A percentile compares a stretch with the other conserved stretches of the same genome.
Evolutionary conservation across 805 yeast species (phyloP).

Genomic region (Yamadazyma sp.): DNA sequence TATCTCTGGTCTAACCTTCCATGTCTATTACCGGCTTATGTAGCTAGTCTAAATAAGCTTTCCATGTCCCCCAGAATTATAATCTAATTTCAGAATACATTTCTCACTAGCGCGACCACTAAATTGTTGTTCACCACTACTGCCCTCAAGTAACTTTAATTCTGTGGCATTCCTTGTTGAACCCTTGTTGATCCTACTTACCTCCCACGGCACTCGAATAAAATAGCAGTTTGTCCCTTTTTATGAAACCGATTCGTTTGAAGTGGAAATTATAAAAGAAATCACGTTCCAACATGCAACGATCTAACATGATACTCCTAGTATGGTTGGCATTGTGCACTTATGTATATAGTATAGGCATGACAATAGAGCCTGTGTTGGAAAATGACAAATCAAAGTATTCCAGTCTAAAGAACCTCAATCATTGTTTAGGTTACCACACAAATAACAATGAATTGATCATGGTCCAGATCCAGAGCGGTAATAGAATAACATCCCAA

Average conservation of each 20-base stretch:
- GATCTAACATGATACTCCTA: constrained; percentile 3
- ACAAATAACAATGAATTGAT: constrained; percentile 39
- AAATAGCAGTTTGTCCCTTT: too few species aligned
- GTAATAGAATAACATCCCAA: constrained; percentile 34
- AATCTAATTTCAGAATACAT: too few species aligned
- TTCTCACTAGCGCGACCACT: too few species aligned
- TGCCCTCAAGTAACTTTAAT: not conserved
- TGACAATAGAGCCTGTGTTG: constrained; percentile 34
- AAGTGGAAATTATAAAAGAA: not conserved
- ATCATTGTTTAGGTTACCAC: constrained; percentile 37
- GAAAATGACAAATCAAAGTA: constrained; percentile 29
- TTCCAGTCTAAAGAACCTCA: constrained; percentile 30
- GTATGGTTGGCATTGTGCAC: constrained; percentile 2
- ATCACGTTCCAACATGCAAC: constrained; percentile 1
- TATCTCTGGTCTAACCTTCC: too few species aligned
- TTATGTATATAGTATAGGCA: constrained; percentile 28
- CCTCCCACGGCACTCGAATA: too few species aligned
- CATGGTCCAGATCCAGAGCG: constrained; percentile 30
- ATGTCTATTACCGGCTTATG: too few species aligned
- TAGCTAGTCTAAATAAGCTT: too few species aligned
- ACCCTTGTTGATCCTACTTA: too few species aligned
- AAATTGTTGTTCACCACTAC: not conserved
- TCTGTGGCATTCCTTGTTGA: too few species aligned
- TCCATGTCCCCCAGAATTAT: too few species aligned
- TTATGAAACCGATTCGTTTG: too few species aligned